Percentiles rank a stretch among this genome's conserved stretches.
Conservation (phyloP, 495 filamentous ascomycete species). For the Ascobolus immersus region DNA sequence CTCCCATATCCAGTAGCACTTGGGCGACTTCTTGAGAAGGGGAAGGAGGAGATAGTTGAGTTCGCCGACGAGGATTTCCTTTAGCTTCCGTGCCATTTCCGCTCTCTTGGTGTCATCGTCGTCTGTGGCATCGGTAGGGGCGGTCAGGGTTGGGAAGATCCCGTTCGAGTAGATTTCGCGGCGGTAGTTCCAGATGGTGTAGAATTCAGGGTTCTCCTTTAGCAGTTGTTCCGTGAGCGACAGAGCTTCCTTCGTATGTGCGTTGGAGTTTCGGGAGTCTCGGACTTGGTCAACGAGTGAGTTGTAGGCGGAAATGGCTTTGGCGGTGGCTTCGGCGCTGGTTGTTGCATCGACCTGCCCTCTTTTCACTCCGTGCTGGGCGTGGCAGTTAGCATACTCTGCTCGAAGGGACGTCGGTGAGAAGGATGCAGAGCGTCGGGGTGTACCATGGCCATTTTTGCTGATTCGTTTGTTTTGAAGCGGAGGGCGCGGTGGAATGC, state of each 20-base stretch:
- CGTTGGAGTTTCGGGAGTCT: slow-evolving; percentile 26
- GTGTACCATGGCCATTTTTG: too few species aligned
- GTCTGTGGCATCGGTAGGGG: slow-evolving; percentile 19
- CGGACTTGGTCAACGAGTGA: slow-evolving; percentile 38
- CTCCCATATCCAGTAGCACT: slow-evolving; percentile 99
- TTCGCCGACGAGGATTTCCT: too few species aligned
- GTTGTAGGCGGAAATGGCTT: slow-evolving; percentile 61
- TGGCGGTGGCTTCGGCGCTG: too few species aligned
- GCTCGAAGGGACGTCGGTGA: background rate
- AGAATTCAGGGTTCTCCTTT: slow-evolving; percentile 81
- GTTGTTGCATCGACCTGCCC: too few species aligned
- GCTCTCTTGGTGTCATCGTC: slow-evolving; percentile 1
- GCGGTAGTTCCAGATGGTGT: slow-evolving; percentile 93
- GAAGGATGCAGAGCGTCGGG: too few species aligned
- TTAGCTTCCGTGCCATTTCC: slow-evolving; percentile 11
- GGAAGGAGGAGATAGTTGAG: slow-evolving; percentile 53
- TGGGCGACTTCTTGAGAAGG: slow-evolving; percentile 60
- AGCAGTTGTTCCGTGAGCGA: slow-evolving; percentile 57
- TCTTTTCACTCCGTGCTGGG: slow-evolving; percentile 1
- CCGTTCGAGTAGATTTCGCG: slow-evolving; percentile 30
- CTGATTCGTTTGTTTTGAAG: too few species aligned
- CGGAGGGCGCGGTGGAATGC: too few species aligned
- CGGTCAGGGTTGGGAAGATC: slow-evolving; percentile 16
- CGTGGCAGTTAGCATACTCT: background rate
- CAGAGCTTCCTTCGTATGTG: slow-evolving; percentile 41